Base-by-base conservation (phyloP, 257 asterid species). In the Nicotiana obtusifolia region DNA sequence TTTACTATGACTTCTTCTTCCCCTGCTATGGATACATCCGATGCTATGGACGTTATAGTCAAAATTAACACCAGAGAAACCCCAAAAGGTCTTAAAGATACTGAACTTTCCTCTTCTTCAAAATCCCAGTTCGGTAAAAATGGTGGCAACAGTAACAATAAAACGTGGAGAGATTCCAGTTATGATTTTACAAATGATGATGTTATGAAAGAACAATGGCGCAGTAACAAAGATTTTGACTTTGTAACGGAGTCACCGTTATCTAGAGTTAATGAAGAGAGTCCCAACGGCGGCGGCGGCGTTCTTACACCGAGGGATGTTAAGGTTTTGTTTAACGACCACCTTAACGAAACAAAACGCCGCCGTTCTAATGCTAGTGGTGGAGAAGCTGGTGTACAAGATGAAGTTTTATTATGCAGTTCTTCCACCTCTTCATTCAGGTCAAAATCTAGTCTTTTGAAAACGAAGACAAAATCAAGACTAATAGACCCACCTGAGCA, bases 401-500 rank as follows among this genome's bases (percentile, higher is more conserved):
- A 88, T 10, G 98, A 91, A 84, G 90, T 91, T 15, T 79, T 90
- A 17, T 52, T 83, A 9, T 87, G 94, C 87, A 91, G 91, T 82
- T 85, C 91, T 82, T 85, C 91, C 53, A 92, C 84, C 87, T 83
- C 78, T 13, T 89, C 97, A 2, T 90, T 90, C 26, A 86, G 80
- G 60, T 41, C 88, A 80, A 94, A 85, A 78, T 93, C 97, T 0
- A 87, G 87, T 16, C 81, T 91, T 54, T 4, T 89, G 71, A 80
- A 84, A 68, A 80, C 90, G 0, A 89, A 64, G 60, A 88, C 91
- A 24, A 91, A 89, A 84, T 94, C 98, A 26, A 83, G 97, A 61
- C 81, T 90, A 47, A 62, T 89, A 5, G 97, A 94, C 87, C 93
- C 90, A 33, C 95, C 93, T 65, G 93, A 90, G 1, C 73, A 28